These are phyloP conservation scores for Pichia kluyveri DNA, from an alignment of 805 yeast species.

Conservation along the genomic window DNA sequence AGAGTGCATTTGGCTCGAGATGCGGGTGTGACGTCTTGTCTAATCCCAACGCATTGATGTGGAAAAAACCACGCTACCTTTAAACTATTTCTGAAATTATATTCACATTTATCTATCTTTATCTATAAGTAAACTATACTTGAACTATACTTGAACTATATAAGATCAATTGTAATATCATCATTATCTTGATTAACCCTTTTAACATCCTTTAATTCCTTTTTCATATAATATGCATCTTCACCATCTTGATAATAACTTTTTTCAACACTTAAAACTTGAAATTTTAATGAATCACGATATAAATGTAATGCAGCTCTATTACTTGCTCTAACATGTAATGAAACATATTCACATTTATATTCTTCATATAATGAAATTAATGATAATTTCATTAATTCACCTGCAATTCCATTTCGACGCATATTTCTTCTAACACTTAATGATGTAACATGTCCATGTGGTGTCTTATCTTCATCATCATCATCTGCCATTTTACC, in stretches of 20 bases:
- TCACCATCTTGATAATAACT: conserved; percentile 96
- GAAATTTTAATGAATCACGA: conserved; percentile 75
- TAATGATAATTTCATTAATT: conserved; percentile 72
- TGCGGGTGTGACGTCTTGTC: conserved; percentile 30
- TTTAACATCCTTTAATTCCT: conserved; percentile 33
- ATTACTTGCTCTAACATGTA: conserved; percentile 91
- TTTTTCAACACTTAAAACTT: conserved; percentile 71
- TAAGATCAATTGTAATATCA: conserved; percentile 42
- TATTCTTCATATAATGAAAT: conserved; percentile 75
- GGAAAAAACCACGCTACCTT: conserved; percentile 99
- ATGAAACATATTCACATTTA: conserved; percentile 72
- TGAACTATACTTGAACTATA: no score
- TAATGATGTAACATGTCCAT: conserved; percentile 90
- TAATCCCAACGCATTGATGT: conserved; percentile 61
- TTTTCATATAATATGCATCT: conserved; percentile 94
- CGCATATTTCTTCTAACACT: conserved; percentile 95
- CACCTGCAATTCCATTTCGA: conserved; percentile 91
- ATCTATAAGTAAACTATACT: no score
- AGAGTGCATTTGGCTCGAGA: conserved; percentile 99
- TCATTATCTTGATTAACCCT: conserved; percentile 38
- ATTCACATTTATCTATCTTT: no score
- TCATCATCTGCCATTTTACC: conserved; percentile 92
- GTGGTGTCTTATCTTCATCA: conserved; percentile 54
- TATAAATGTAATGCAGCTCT: conserved; percentile 90
- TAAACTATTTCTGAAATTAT: conserved; percentile 6